phyloP scores from a whole-genome alignment of 1,284 basidiomycete genomes.

The Microstroma glucosiphilum region DNA sequence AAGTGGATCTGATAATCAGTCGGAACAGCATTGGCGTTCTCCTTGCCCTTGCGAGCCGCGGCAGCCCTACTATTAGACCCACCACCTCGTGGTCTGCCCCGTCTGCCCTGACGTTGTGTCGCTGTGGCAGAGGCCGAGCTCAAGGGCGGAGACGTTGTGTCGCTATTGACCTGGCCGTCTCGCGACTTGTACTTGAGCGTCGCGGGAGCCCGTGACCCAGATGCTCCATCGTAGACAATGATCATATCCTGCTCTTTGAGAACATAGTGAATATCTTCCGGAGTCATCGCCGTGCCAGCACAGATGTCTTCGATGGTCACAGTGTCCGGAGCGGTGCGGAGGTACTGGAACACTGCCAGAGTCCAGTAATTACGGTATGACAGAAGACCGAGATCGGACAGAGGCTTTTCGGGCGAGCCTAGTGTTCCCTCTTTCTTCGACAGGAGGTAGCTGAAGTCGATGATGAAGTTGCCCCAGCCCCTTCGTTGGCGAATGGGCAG shows the following conservation, averaged over 20 bases:
- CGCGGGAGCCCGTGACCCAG: constrained; percentile 21
- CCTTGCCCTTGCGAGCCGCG: constrained; percentile 48
- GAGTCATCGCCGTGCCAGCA: constrained; percentile 77
- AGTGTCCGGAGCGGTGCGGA: constrained; percentile 60
- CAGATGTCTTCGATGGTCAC: constrained; percentile 81
- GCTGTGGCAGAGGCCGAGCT: background rate
- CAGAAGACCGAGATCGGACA: constrained; percentile 87
- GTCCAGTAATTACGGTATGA: constrained; percentile 95
- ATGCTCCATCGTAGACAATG: constrained; percentile 51
- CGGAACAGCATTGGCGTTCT: constrained; percentile 57
- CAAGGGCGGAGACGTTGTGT: background rate
- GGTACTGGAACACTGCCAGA: constrained; percentile 75
- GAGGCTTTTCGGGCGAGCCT: constrained; percentile 94
- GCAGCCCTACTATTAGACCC: constrained; percentile 57
- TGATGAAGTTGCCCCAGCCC: constrained; percentile 89
- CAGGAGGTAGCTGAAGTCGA: constrained; percentile 77
- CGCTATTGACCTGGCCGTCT: constrained; percentile 9
- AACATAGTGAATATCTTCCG: constrained; percentile 76
- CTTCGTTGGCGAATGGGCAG: constrained; percentile 94
- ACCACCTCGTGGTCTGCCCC: constrained; percentile 49
- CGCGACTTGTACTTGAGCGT: constrained; percentile 18
- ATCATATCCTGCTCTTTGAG: constrained; percentile 77
- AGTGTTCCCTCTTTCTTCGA: constrained; percentile 94
- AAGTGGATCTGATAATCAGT: constrained; percentile 71
- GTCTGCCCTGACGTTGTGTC: background rate